These are phyloP conservation scores for Candida montana DNA, from an alignment of 805 yeast species.

Conservation along the genomic window DNA sequence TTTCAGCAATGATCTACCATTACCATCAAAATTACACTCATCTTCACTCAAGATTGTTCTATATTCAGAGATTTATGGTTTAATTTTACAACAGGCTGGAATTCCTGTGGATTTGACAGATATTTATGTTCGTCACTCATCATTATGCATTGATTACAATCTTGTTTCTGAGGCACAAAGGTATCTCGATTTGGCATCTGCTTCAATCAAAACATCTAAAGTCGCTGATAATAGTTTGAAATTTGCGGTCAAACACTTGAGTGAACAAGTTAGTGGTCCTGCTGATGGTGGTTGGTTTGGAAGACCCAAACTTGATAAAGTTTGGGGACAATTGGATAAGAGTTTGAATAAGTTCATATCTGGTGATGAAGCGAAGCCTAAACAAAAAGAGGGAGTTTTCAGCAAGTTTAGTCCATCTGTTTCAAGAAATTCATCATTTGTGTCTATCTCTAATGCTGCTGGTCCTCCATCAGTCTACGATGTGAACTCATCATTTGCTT, in stretches of 20 bases:
- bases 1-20: conserved; percentile 42
- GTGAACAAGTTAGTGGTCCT: conserved; percentile 44
- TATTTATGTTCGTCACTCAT: conserved; percentile 63
- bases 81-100: conserved; percentile 20
- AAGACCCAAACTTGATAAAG: conserved; percentile 68
- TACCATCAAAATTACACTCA: conserved; percentile 24
- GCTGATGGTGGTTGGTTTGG: conserved; percentile 72
- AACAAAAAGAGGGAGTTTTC: conserved; percentile 48
- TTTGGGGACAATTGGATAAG: conserved; percentile 87
- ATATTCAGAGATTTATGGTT: conserved; percentile 25
- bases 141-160: conserved; percentile 64
- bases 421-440: conserved; percentile 44
- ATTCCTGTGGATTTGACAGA: conserved; percentile 43
- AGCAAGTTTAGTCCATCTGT: conserved; percentile 66
- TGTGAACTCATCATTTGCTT: conserved; percentile 3
- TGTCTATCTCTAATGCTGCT: conserved; percentile 16
- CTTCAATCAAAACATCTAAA: conserved; percentile 35
- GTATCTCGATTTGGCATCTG: conserved; percentile 49
- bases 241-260: conserved; percentile 32
- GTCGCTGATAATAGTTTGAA: conserved; percentile 30
- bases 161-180: conserved; percentile 51
- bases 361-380: conserved; percentile 61
- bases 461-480: conserved; percentile 6
- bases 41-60: conserved; percentile 25
- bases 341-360: conserved; percentile 74